Conservation (phyloP, 129 eudicot genomes). For the Tanacetum coccineum region DNA sequence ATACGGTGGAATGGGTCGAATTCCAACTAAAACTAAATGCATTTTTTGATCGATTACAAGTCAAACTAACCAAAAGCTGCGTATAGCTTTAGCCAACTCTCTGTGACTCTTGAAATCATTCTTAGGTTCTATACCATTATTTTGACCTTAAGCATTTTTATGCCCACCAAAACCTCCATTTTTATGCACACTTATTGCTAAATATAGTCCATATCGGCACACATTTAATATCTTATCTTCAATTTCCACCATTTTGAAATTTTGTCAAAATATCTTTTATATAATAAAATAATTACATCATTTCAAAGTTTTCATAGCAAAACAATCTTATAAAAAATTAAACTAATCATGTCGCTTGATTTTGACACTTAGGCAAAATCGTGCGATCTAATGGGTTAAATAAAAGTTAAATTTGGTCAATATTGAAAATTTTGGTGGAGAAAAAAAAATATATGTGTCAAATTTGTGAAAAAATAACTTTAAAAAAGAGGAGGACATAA, state of each 20-base stretch:
- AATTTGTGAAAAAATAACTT: no score
- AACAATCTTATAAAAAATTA: no score
- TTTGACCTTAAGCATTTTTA: constrained; percentile 7
- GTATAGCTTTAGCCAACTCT: constrained; percentile 20
- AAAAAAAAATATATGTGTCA: no score
- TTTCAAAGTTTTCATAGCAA: no score
- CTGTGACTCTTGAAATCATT: constrained; percentile 4
- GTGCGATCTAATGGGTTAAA: no score
- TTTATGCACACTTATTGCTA: constrained; percentile 2
- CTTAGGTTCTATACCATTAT: not conserved
- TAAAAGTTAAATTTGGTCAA: no score
- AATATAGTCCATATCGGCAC: constrained; percentile 20
- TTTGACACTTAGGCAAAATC: no score
- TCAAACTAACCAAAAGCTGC: constrained; percentile 15
- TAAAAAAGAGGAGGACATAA: no score
- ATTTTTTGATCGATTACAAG: constrained; percentile 4
- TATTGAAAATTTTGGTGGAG: no score
- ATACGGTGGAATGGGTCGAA: not conserved
- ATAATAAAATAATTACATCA: no score
- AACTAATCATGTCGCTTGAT: no score
- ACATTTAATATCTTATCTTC: not conserved
- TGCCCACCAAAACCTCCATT: no score
- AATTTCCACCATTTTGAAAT: not conserved
- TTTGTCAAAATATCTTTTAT: not conserved
- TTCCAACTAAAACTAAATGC: constrained; percentile 13